A percentile compares a stretch with the other conserved stretches of the same genome.
These are phyloP conservation scores for Zygosaccharomyces pseudorouxii DNA, from an alignment of 805 yeast species.

Conservation along the genomic window DNA sequence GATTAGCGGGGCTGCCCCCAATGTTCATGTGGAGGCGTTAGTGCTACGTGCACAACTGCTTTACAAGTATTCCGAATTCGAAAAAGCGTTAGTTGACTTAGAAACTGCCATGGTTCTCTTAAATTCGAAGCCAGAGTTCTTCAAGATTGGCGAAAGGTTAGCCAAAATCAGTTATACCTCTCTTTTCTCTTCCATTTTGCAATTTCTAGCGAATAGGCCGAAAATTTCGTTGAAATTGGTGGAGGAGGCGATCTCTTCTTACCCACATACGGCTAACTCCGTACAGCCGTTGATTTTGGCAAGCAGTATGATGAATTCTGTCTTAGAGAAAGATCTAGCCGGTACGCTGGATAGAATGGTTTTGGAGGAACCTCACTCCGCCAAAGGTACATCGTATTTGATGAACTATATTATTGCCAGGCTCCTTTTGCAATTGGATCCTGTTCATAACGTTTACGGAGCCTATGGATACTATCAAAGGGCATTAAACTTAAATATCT, in stretches of 20 bases:
- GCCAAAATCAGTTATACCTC: slow-evolving; percentile 16
- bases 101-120: slow-evolving; percentile 13
- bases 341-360: slow-evolving; percentile 9
- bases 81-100: slow-evolving; percentile 15
- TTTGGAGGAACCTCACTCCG: slow-evolving; percentile 7
- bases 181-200: slow-evolving; percentile 14
- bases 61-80: slow-evolving; percentile 14
- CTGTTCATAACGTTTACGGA: slow-evolving; percentile 12
- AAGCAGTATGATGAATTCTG: slow-evolving; percentile 10
- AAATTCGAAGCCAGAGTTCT: slow-evolving; percentile 10
- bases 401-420: slow-evolving; percentile 21
- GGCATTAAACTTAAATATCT: slow-evolving; percentile 16
- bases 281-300: slow-evolving; percentile 14
- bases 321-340: slow-evolving; percentile 4
- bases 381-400: slow-evolving; percentile 8
- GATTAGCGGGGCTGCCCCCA: slow-evolving; percentile 8
- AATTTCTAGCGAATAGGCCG: slow-evolving; percentile 5
- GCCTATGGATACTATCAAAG: slow-evolving; percentile 22
- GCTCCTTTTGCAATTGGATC: slow-evolving; percentile 11
- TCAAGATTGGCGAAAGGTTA: slow-evolving; percentile 11
- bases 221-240: slow-evolving; percentile 7
- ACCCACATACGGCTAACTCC: slow-evolving; percentile 14
- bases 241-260: slow-evolving; percentile 9
- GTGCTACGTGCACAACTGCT: slow-evolving; percentile 24
- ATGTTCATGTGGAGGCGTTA: slow-evolving; percentile 18